phyloP scores from a whole-genome alignment of 2,329 filamentous ascomycete genomes.

The Cladosporium sp. region DNA sequence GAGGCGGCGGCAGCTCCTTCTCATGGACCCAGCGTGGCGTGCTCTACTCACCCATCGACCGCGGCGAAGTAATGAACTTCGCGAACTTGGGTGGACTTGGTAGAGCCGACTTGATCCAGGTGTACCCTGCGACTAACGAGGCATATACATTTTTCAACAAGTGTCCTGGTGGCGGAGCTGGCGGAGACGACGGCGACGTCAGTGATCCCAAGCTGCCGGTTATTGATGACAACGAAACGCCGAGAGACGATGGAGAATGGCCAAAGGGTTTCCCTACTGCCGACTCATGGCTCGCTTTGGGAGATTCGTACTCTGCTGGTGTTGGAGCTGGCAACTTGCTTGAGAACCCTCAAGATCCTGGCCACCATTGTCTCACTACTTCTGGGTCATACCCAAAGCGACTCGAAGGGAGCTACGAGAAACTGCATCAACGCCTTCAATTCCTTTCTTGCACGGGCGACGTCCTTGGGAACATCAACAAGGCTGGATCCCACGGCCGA shows the following conservation, averaged over 20 bases:
- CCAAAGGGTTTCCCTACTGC: not conserved
- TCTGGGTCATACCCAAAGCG: too few species aligned
- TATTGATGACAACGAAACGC: not conserved
- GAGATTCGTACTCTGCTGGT: too few species aligned
- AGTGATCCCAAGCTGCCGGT: not conserved
- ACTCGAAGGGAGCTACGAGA: too few species aligned
- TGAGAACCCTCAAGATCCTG: too few species aligned
- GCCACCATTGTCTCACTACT: too few species aligned
- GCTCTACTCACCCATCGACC: slow-evolving; percentile 1
- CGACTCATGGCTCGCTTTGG: too few species aligned
- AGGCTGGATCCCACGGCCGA: too few species aligned
- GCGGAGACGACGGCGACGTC: not conserved
- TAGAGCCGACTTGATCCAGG: not conserved
- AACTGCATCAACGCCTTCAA: too few species aligned
- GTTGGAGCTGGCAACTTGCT: too few species aligned
- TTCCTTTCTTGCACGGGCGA: too few species aligned
- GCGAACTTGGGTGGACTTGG: not conserved
- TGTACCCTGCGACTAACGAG: not conserved
- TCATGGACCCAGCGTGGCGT: not conserved
- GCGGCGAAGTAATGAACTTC: not conserved
- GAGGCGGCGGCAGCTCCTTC: not conserved
- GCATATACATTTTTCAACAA: not conserved
- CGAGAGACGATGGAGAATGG: not conserved
- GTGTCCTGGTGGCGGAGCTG: not conserved
- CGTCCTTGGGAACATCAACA: too few species aligned